A percentile compares a stretch with the other conserved stretches of the same genome.
phyloP scores from a whole-genome alignment of 148 eudicot genomes.

The Rhododendron williamsianum region DNA sequence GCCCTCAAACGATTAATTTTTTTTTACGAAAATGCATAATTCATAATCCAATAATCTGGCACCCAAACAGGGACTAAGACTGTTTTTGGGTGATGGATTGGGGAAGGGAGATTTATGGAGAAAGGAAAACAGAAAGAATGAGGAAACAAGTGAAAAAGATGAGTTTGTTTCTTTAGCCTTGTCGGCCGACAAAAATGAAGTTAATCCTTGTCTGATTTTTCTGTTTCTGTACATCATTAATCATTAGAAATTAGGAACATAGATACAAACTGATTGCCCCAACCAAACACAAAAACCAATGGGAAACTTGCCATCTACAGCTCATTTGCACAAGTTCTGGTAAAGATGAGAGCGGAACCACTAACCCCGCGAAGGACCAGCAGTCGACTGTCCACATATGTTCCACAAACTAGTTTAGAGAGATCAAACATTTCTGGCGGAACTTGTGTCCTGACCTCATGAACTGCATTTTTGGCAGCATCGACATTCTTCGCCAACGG shows the following conservation, averaged over 20 bases:
- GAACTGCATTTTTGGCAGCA: slow-evolving; percentile 42
- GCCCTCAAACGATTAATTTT: neutral
- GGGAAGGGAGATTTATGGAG: neutral
- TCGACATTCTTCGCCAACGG: slow-evolving; percentile 41
- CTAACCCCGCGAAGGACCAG: slow-evolving; percentile 71
- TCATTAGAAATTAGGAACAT: neutral
- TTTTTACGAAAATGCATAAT: no score
- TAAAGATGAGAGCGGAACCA: slow-evolving; percentile 82
- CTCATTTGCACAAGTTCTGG: slow-evolving; percentile 46
- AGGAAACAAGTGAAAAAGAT: neutral
- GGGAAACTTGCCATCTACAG: slow-evolving; percentile 12
- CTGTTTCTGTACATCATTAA: neutral
- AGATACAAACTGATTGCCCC: neutral
- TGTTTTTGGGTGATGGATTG: neutral
- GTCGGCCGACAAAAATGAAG: neutral
- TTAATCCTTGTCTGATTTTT: neutral
- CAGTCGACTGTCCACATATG: slow-evolving; percentile 77
- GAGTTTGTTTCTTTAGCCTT: neutral
- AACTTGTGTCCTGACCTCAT: slow-evolving; percentile 63
- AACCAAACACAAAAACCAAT: neutral
- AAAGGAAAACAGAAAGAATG: neutral
- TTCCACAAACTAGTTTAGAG: slow-evolving; percentile 83
- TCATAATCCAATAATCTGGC: neutral
- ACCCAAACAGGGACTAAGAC: neutral
- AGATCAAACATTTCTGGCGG: slow-evolving; percentile 93